phyloP scores from a whole-genome alignment of 2,329 filamentous ascomycete species.

The Epichloe brachyelytri region DNA sequence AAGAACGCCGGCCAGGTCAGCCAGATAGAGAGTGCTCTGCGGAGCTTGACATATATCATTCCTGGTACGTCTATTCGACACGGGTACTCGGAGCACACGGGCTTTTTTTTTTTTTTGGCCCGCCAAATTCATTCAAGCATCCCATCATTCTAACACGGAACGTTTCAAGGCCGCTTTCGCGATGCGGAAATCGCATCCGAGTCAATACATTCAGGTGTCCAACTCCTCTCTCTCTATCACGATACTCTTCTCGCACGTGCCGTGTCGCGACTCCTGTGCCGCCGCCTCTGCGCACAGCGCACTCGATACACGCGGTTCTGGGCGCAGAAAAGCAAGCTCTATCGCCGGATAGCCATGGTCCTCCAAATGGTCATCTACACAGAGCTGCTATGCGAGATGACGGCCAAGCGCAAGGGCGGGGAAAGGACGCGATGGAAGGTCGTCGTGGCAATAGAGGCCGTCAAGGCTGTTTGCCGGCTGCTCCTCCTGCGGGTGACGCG shows the following conservation, averaged over 20 bases:
- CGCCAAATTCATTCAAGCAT: neutral
- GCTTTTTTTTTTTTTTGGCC: neutral
- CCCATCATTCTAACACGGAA: neutral
- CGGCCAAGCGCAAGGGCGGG: constrained; percentile 72
- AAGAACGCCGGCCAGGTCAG: constrained; percentile 90
- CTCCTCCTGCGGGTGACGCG: constrained; percentile 73
- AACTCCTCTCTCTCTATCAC: constrained; percentile 86
- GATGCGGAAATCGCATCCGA: constrained; percentile 94
- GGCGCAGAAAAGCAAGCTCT: constrained; percentile 51
- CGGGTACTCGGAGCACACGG: too few species aligned
- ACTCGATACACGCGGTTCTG: constrained; percentile 58
- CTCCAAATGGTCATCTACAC: constrained; percentile 90
- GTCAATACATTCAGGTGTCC: constrained; percentile 76
- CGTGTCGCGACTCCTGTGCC: constrained; percentile 46
- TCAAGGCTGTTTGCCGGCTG: constrained; percentile 77
- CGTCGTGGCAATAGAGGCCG: constrained; percentile 68
- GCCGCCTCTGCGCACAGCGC: constrained; percentile 41
- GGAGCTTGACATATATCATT: constrained; percentile 91
- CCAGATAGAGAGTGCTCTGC: constrained; percentile 85
- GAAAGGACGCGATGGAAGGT: constrained; percentile 74
- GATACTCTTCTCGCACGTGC: constrained; percentile 65
- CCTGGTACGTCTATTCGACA: constrained; percentile 42
- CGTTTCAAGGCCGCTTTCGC: constrained; percentile 54
- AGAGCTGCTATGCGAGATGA: constrained; percentile 95
- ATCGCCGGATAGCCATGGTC: constrained; percentile 67